Conservation (phyloP, 2,329 filamentous ascomycete species). For the Bipolaris cookei region DNA sequence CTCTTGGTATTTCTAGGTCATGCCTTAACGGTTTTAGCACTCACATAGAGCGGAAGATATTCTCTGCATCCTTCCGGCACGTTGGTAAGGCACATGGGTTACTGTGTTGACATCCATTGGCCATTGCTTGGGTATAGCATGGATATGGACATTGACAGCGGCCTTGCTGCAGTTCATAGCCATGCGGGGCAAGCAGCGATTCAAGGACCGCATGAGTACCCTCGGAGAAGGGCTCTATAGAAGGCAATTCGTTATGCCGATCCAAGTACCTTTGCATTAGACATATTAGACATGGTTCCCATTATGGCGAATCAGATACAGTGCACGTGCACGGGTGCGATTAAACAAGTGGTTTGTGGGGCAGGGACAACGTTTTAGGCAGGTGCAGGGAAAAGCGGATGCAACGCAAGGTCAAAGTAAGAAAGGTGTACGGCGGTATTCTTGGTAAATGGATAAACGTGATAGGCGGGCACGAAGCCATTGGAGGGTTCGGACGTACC, state of each 20-base stretch:
- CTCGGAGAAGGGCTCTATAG: constrained; percentile 12
- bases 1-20: constrained; percentile 1
- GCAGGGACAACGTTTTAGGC: constrained; percentile 25
- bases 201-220: constrained; percentile 3
- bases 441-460: constrained; percentile 5
- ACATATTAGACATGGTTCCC: neutral
- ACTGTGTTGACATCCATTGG: constrained; percentile 10
- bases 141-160: constrained; percentile 1
- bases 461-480: constrained; percentile 4
- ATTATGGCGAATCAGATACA: constrained; percentile 10
- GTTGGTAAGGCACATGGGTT: constrained; percentile 14
- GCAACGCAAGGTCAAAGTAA: neutral
- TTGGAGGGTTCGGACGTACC: constrained; percentile 15
- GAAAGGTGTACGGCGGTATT: constrained; percentile 4
- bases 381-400: constrained; percentile 20
- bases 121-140: neutral
- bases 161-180: constrained; percentile 9
- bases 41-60: constrained; percentile 1
- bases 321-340: constrained; percentile 14
- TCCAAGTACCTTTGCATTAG: constrained; percentile 1
- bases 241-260: constrained; percentile 10
- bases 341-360: constrained; percentile 17
- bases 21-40: constrained; percentile 8
- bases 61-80: neutral
- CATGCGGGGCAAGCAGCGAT: constrained; percentile 4